phyloP scores from a whole-genome alignment of 768 basidiomycete species.

The Suillus cothurnatus region DNA sequence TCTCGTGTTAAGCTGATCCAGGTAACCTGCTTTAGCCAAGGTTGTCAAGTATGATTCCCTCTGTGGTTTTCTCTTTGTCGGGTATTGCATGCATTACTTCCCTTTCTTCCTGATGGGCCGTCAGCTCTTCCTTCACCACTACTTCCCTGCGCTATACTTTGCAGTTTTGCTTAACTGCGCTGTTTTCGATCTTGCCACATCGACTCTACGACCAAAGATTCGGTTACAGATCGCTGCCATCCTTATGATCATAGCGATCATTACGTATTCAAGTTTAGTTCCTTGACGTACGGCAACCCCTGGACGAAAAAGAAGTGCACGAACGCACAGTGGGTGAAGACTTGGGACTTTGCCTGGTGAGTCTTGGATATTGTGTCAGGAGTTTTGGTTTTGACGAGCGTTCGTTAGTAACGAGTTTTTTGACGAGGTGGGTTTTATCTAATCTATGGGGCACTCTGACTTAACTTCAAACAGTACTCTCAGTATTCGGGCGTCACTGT shows the following conservation, averaged over 20 bases:
- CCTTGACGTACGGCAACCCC: slow-evolving; percentile 77
- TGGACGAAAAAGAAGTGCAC: slow-evolving; percentile 87
- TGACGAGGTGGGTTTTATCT: slow-evolving; percentile 54
- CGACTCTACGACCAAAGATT: slow-evolving; percentile 71
- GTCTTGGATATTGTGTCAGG: slow-evolving; percentile 21
- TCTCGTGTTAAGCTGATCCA: neutral
- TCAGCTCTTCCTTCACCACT: slow-evolving; percentile 97
- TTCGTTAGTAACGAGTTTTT: slow-evolving; percentile 62
- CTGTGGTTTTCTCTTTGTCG: slow-evolving; percentile 89
- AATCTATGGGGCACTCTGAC: neutral
- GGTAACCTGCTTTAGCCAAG: slow-evolving; percentile 55
- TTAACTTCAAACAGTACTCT: slow-evolving; percentile 47
- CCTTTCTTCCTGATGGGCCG: slow-evolving; percentile 98
- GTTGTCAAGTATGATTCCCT: slow-evolving; percentile 90
- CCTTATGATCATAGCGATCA: slow-evolving; percentile 70
- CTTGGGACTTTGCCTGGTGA: slow-evolving; percentile 95
- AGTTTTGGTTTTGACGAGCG: neutral
- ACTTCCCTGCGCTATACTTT: slow-evolving; percentile 96
- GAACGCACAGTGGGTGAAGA: slow-evolving; percentile 82
- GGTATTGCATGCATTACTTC: slow-evolving; percentile 92
- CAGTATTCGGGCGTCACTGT: slow-evolving; percentile 46
- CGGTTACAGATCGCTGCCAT: slow-evolving; percentile 82
- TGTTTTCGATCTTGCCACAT: slow-evolving; percentile 86
- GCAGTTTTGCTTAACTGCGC: slow-evolving; percentile 77
- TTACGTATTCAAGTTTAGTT: slow-evolving; percentile 81